Conservation (phyloP, 768 basidiomycete species). For the Lentinula sp. region DNA sequence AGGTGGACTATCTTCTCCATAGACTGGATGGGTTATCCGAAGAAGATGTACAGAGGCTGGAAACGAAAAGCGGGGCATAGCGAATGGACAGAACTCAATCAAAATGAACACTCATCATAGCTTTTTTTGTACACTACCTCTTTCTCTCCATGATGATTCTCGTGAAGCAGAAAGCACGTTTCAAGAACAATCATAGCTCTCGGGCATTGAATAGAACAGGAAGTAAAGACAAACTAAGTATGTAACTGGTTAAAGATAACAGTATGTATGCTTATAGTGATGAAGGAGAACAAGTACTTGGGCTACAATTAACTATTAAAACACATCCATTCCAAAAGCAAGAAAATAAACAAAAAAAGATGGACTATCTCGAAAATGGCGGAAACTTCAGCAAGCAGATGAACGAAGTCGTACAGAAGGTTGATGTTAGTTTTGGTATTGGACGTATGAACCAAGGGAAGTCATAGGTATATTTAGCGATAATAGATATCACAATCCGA, state of each 20-base stretch:
- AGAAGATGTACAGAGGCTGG: slow-evolving; percentile 69
- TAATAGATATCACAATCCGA: slow-evolving; percentile 33
- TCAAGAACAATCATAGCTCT: neutral
- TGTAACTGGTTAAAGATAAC: neutral
- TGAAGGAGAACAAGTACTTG: neutral
- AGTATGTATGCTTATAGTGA: neutral
- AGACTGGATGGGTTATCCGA: slow-evolving; percentile 82
- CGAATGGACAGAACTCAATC: neutral
- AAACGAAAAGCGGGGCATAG: slow-evolving; percentile 12
- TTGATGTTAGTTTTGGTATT: neutral
- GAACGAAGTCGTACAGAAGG: neutral
- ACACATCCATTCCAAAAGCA: slow-evolving; percentile 1
- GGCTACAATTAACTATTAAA: slow-evolving; percentile 5
- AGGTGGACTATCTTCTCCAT: slow-evolving; percentile 95
- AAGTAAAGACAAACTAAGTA: slow-evolving; percentile 9
- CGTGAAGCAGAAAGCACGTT: too few relatives aligned
- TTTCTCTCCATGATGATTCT: too few relatives aligned
- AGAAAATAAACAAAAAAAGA: neutral
- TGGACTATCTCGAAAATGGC: neutral
- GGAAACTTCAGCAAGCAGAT: neutral
- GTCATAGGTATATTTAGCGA: neutral
- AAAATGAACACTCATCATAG: neutral
- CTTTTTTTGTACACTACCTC: neutral
- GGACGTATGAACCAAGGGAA: neutral
- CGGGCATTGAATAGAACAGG: neutral